phyloP scores from a whole-genome alignment of 805 yeast genomes.

The Jamesozyma jinghongensis region DNA sequence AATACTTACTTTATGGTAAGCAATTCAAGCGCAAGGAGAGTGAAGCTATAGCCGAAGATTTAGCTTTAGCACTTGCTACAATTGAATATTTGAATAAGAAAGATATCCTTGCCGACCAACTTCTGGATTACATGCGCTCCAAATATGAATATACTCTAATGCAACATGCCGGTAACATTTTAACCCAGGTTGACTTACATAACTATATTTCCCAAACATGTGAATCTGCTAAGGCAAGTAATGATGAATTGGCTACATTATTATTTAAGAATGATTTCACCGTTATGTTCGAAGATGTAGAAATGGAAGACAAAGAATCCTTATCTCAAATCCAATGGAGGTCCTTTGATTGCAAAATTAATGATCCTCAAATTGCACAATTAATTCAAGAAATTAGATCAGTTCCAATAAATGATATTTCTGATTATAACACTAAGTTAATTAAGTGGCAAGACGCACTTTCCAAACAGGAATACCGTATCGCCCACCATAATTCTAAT shows the following conservation, averaged over 20 bases:
- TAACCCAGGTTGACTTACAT: conserved; percentile 18
- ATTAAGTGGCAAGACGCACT: conserved; percentile 63
- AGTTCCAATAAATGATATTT: conserved; percentile 30
- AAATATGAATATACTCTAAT: conserved; percentile 25
- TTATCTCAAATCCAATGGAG: conserved; percentile 48
- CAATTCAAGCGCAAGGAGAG: conserved; percentile 18
- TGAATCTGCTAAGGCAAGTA: conserved; percentile 7
- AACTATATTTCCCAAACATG: conserved; percentile 16
- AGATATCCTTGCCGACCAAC: conserved; percentile 11
- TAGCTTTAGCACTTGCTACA: conserved; percentile 23
- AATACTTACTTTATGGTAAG: conserved; percentile 23
- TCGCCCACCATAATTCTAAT: conserved; percentile 38
- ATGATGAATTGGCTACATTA: conserved; percentile 32
- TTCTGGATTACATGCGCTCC: conserved; percentile 17
- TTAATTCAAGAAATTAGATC: conserved; percentile 37
- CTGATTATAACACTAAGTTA: conserved; percentile 48
- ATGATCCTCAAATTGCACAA: conserved; percentile 65
- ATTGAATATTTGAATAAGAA: conserved; percentile 13
- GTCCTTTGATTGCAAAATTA: conserved; percentile 50
- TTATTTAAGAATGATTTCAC: conserved; percentile 28
- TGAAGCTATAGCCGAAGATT: conserved; percentile 13
- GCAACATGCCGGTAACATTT: conserved; percentile 20
- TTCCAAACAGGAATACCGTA: conserved; percentile 47
- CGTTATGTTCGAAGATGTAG: conserved; percentile 9
- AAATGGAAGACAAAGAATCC: conserved; percentile 22